These are phyloP conservation scores for Linum tenue DNA, from an alignment of 345 rosid species.

Conservation along the genomic window DNA sequence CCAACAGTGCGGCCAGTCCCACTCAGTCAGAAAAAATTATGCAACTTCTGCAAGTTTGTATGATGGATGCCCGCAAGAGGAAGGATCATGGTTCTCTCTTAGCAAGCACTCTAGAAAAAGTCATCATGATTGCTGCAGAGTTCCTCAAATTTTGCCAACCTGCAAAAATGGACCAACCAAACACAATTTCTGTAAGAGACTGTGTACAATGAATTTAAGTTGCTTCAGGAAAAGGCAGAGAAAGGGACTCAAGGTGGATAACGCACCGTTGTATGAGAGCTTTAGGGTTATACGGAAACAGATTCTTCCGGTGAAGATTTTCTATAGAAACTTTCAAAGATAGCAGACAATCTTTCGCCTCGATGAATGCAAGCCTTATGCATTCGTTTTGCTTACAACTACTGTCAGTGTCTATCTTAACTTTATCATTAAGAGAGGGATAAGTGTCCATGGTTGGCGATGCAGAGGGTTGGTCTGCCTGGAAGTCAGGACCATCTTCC, in stretches of 20 bases:
- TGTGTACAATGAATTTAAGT: background rate
- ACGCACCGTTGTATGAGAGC: conserved; percentile 68
- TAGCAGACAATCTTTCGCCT: conserved; percentile 65
- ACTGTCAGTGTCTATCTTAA: conserved; percentile 10
- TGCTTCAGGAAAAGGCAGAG: background rate
- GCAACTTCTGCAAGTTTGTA: background rate
- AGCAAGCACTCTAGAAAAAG: background rate
- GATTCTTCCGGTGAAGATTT: conserved; percentile 53
- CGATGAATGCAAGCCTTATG: conserved; percentile 26
- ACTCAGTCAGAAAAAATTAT: background rate
- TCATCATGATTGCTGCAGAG: conserved; percentile 24
- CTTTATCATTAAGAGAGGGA: conserved; percentile 14
- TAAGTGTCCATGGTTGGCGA: background rate
- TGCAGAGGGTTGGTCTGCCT: conserved; percentile 9
- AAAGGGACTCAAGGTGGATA: conserved; percentile 4
- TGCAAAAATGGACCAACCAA: conserved; percentile 18
- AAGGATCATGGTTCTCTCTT: background rate
- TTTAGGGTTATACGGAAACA: conserved; percentile 73
- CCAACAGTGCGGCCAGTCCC: background rate
- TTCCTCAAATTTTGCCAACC: conserved; percentile 45
- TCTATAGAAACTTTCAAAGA: conserved; percentile 54
- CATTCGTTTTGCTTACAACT: conserved; percentile 7
- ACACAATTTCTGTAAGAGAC: background rate
- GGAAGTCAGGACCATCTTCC: conserved; percentile 19
- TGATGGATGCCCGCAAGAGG: background rate